A percentile compares a stretch with the other conserved stretches of the same genome.
These are phyloP conservation scores for Botrytis tulipae DNA, from an alignment of 2,329 filamentous ascomycete genomes.

Conservation along the genomic window DNA sequence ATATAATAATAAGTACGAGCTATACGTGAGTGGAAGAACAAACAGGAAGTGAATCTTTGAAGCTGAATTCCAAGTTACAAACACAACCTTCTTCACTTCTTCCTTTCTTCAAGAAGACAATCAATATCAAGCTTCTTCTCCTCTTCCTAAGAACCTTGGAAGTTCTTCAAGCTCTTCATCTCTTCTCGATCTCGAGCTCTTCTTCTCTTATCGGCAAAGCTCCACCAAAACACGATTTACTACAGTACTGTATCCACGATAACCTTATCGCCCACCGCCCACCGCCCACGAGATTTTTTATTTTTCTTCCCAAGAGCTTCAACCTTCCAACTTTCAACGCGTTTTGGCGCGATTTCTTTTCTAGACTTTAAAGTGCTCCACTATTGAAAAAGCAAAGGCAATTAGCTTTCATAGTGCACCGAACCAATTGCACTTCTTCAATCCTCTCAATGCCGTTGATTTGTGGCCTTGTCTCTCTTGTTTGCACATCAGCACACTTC, in stretches of 20 bases:
- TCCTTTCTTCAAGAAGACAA: background rate
- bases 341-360: constrained; percentile 14
- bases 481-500: constrained; percentile 1
- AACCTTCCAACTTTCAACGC: constrained; percentile 2
- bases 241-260: background rate
- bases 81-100: background rate
- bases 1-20: background rate
- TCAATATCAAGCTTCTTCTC: background rate
- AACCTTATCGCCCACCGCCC: background rate
- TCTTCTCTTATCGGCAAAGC: background rate
- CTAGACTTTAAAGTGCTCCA: background rate
- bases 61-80: too few relatives aligned
- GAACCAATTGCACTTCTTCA: constrained; percentile 3
- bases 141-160: background rate
- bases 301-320: background rate
- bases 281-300: background rate
- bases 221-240: background rate
- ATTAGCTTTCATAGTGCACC: background rate
- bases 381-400: constrained; percentile 15
- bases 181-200: background rate
- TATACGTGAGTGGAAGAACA: background rate
- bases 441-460: constrained; percentile 11
- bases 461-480: constrained; percentile 3
- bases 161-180: background rate
- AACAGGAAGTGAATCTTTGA: background rate